phyloP scores from a whole-genome alignment of 2,329 filamentous ascomycete genomes.

The Venturia nashicola region DNA sequence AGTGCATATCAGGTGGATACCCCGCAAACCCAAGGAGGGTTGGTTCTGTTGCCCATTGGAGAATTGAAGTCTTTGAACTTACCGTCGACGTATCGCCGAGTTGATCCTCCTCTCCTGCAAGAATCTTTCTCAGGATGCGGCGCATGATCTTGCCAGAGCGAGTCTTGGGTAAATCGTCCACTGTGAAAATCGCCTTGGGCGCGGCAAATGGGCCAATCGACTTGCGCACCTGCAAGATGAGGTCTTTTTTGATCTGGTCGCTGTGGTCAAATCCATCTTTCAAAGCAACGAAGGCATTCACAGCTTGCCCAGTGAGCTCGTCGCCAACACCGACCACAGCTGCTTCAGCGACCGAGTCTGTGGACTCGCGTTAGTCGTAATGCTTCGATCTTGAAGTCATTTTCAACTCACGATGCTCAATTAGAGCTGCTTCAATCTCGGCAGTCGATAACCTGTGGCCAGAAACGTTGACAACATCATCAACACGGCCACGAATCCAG shows the following conservation, averaged over 20 bases:
- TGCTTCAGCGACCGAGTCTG: slow-evolving; percentile 72
- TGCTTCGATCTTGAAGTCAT: slow-evolving; percentile 12
- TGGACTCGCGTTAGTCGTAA: slow-evolving; percentile 12
- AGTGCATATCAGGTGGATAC: background rate
- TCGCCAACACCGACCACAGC: slow-evolving; percentile 89
- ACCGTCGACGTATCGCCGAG: slow-evolving; percentile 87
- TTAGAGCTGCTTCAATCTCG: slow-evolving; percentile 92
- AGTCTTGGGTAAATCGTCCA: slow-evolving; percentile 93
- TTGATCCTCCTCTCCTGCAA: slow-evolving; percentile 94
- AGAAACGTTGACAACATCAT: slow-evolving; percentile 96
- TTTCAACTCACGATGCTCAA: slow-evolving; percentile 59
- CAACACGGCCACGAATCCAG: slow-evolving; percentile 97
- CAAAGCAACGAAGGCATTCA: slow-evolving; percentile 90
- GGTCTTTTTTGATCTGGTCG: slow-evolving; percentile 81
- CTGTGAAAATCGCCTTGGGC: slow-evolving; percentile 82
- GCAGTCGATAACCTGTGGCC: slow-evolving; percentile 93
- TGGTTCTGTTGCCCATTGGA: background rate
- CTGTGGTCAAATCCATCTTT: slow-evolving; percentile 69
- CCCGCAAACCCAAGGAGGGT: background rate
- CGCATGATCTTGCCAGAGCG: slow-evolving; percentile 98
- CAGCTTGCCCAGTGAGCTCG: slow-evolving; percentile 90
- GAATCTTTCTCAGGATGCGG: slow-evolving; percentile 89
- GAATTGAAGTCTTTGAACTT: slow-evolving; percentile 28
- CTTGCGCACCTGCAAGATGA: slow-evolving; percentile 89
- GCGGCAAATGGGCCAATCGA: slow-evolving; percentile 96